Conservation (phyloP, 192 early-diverging fungal genomes). For the Backusella sp. region DNA sequence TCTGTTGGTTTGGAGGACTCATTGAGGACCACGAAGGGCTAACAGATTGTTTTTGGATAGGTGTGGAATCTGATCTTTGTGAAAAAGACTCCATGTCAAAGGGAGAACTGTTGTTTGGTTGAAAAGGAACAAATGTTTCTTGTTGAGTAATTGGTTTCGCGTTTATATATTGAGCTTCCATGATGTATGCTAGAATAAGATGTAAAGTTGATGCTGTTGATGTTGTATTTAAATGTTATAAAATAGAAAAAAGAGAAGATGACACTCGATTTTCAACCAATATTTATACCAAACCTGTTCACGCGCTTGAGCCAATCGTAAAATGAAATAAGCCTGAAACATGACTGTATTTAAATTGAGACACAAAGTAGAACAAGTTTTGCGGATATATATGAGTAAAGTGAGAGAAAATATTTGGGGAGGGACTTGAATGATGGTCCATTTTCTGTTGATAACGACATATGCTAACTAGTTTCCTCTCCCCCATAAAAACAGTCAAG, state of each 20-base stretch:
- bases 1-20: neutral
- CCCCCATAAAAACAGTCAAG: neutral
- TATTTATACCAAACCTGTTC: neutral
- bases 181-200: neutral
- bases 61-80: neutral
- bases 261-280: neutral
- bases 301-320: neutral
- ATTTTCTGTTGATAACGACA: neutral
- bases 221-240: neutral
- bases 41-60: neutral
- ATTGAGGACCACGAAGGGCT: neutral
- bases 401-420: neutral
- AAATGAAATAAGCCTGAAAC: conserved; percentile 1
- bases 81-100: neutral
- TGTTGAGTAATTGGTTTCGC: neutral
- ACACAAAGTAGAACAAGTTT: conserved; percentile 5
- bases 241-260: neutral
- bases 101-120: neutral
- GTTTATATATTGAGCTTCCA: conserved; percentile 1
- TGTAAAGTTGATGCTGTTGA: neutral
- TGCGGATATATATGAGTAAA: neutral
- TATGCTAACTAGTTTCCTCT: neutral
- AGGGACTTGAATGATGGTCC: neutral
- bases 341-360: conserved; percentile 7
- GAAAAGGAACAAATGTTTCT: neutral